Percentiles rank a stretch among this genome's conserved stretches.
phyloP scores from a whole-genome alignment of 139 green algal species.

The Coelastrella sp. region DNA sequence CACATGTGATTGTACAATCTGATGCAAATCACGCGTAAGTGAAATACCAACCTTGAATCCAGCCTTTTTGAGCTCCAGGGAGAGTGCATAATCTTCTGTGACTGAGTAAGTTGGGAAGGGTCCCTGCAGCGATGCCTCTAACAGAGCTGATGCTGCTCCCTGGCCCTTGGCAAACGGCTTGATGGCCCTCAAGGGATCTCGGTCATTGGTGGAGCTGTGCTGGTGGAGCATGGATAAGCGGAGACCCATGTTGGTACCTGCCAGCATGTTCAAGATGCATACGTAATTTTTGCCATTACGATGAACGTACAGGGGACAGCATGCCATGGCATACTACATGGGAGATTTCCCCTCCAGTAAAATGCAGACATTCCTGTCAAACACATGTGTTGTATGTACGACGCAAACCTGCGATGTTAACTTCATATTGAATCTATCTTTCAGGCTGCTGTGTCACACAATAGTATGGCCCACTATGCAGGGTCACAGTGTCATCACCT shows the following conservation, averaged over 20 bases:
- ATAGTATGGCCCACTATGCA: not conserved
- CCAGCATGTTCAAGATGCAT: not conserved
- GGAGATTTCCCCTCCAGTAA: no score
- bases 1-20: no score
- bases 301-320: no score
- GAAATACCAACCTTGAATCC: slow-evolving; percentile 13
- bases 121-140: slow-evolving; percentile 22
- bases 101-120: slow-evolving; percentile 37
- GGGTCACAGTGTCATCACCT: not conserved
- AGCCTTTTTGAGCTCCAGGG: slow-evolving; percentile 40
- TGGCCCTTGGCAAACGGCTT: slow-evolving; percentile 10
- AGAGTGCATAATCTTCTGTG: slow-evolving; percentile 44
- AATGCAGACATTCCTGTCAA: no score
- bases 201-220: slow-evolving; percentile 13
- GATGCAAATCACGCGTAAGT: not conserved
- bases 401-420: no score
- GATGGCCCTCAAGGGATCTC: not conserved
- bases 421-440: no score
- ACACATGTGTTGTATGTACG: no score
- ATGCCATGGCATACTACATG: no score
- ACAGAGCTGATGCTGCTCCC: not conserved
- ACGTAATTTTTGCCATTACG: no score
- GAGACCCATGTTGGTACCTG: slow-evolving; percentile 40
- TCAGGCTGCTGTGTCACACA: no score
- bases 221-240: slow-evolving; percentile 39